A percentile compares a stretch with the other conserved stretches of the same genome.
phyloP scores from a whole-genome alignment of 768 basidiomycete species.

The Galerina sulciceps region DNA sequence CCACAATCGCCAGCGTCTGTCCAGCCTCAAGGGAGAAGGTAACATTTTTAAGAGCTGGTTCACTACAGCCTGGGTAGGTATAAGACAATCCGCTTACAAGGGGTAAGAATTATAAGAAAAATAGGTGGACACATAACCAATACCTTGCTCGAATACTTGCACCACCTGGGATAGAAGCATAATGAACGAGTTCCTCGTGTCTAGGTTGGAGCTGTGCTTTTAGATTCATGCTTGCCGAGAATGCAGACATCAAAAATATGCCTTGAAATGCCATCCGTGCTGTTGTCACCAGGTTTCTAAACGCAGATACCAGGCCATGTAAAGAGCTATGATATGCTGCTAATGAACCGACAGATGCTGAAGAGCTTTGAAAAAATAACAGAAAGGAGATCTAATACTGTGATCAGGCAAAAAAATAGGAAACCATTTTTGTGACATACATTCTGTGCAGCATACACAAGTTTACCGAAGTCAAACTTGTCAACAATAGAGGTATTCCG shows the following conservation, averaged over 20 bases:
- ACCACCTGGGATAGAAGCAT: conserved; percentile 53
- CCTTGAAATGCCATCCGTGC: conserved; percentile 78
- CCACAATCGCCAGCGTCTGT: conserved; percentile 85
- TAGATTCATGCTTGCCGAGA: conserved; percentile 75
- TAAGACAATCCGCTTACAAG: conserved; percentile 52
- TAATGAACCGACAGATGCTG: conserved; percentile 77
- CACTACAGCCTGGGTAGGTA: conserved; percentile 76
- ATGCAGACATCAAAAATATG: conserved; percentile 87
- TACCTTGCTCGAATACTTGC: conserved; percentile 76
- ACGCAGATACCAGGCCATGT: conserved; percentile 69
- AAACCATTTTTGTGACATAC: conserved; percentile 42
- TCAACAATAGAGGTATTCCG: conserved; percentile 53
- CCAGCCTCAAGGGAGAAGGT: conserved; percentile 74
- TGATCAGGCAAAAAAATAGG: conserved; percentile 13
- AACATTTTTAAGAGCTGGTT: conserved; percentile 71
- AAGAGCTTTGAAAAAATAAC: conserved; percentile 71
- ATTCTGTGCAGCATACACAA: conserved; percentile 70
- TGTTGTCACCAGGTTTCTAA: conserved; percentile 64
- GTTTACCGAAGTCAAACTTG: conserved; percentile 65
- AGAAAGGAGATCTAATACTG: conserved; percentile 70
- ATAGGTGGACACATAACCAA: not conserved
- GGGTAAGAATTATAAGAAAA: conserved; percentile 11
- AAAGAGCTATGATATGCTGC: conserved; percentile 81
- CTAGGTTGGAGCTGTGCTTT: conserved; percentile 69
- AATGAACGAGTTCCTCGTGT: conserved; percentile 53